These are phyloP conservation scores for Pyrenophora graminea DNA, from an alignment of 2,329 filamentous ascomycete genomes.

Conservation along the genomic window DNA sequence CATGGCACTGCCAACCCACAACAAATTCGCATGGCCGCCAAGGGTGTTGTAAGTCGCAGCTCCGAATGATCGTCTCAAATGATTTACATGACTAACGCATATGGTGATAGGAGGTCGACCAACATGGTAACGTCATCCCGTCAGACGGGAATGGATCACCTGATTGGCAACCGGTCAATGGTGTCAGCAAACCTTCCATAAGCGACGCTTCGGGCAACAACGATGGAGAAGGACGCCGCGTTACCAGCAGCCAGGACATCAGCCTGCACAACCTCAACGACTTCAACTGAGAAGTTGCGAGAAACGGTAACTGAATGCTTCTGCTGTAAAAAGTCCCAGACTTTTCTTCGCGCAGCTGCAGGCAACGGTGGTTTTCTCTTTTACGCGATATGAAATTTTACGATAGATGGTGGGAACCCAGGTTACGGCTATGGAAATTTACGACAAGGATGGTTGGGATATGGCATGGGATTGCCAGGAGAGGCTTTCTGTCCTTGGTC, in stretches of 20 bases:
- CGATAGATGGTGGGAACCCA: conserved; percentile 3
- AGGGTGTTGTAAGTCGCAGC: conserved; percentile 55
- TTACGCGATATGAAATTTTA: conserved; percentile 2
- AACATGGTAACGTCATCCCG: conserved; percentile 61
- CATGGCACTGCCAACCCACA: conserved; percentile 64
- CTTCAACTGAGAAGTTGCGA: conserved; percentile 24
- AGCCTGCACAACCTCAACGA: conserved; percentile 62
- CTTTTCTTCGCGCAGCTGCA: background rate
- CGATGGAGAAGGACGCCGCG: conserved; percentile 34
- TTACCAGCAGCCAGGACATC: conserved; percentile 61
- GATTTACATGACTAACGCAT: conserved; percentile 12
- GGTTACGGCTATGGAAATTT: conserved; percentile 1
- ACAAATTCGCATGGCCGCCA: conserved; percentile 65
- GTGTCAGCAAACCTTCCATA: conserved; percentile 18
- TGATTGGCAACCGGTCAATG: conserved; percentile 32
- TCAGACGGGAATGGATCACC: conserved; percentile 40
- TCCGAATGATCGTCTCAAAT: background rate
- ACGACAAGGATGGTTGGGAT: conserved; percentile 5
- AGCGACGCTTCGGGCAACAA: conserved; percentile 17
- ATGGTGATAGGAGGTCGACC: conserved; percentile 52
- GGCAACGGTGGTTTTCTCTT: background rate
- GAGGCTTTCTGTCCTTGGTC: background rate
- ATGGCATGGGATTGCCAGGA: conserved; percentile 1
- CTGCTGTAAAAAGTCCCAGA: background rate
- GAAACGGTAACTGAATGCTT: background rate